Conservation (phyloP, 805 yeast species). For the Ogataea parapolymorpha region DNA sequence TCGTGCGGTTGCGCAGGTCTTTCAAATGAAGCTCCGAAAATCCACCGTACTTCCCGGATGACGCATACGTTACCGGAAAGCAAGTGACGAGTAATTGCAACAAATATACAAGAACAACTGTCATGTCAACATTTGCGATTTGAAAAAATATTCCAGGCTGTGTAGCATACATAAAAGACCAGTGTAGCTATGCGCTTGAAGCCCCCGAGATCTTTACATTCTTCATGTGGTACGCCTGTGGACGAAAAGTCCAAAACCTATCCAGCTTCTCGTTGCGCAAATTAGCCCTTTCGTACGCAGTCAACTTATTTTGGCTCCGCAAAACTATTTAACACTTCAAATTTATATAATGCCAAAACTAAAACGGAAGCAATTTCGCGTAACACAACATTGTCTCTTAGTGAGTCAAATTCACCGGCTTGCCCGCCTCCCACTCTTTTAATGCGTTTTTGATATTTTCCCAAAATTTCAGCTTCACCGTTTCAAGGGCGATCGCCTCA, state of each 20-base stretch:
- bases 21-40: not conserved
- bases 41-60: not conserved
- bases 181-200: no score
- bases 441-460: constrained; percentile 68
- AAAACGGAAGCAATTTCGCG: no score
- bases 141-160: not conserved
- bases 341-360: no score
- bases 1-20: constrained; percentile 43
- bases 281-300: no score
- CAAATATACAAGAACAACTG: not conserved
- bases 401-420: constrained; percentile 63
- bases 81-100: not conserved
- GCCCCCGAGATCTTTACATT: no score
- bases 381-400: constrained; percentile 17
- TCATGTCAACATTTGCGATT: constrained; percentile 1
- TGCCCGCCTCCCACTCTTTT: constrained; percentile 74
- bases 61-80: not conserved
- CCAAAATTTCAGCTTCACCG: constrained; percentile 82
- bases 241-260: no score
- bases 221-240: no score
- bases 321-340: no score
- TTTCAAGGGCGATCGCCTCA: constrained; percentile 58
- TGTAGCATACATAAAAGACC: not conserved
- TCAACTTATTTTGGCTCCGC: no score
- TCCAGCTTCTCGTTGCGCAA: no score